Conservation (phyloP, 2,329 filamentous ascomycete species). For the Talaromyces sp. region DNA sequence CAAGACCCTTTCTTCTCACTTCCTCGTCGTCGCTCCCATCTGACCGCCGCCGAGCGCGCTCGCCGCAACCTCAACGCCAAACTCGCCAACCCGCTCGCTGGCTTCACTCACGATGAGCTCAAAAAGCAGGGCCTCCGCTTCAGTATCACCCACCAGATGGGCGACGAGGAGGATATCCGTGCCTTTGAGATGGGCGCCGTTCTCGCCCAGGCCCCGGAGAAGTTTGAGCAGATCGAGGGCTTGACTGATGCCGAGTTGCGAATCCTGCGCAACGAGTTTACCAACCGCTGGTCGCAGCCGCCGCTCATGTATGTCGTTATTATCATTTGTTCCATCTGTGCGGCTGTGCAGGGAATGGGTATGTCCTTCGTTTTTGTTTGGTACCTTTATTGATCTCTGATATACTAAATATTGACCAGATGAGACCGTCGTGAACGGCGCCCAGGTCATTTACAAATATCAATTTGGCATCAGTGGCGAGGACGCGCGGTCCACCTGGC, state of each 20-base stretch:
- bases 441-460: slow-evolving; percentile 58
- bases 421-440: slow-evolving; percentile 65
- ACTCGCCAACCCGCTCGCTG: slow-evolving; percentile 50
- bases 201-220: slow-evolving; percentile 50
- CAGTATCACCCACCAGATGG: slow-evolving; percentile 51
- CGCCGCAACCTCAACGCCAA: slow-evolving; percentile 43
- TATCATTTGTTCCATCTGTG: slow-evolving; percentile 60
- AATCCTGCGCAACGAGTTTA: slow-evolving; percentile 55
- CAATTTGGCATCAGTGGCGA: slow-evolving; percentile 55
- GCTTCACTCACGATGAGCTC: slow-evolving; percentile 47
- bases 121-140: slow-evolving; percentile 54
- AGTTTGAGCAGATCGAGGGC: slow-evolving; percentile 46
- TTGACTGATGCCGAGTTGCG: slow-evolving; percentile 55
- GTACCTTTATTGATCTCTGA: not conserved
- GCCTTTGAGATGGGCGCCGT: slow-evolving; percentile 57
- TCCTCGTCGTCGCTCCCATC: slow-evolving; percentile 17
- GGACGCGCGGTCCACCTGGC: slow-evolving; percentile 50
- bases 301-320: slow-evolving; percentile 61
- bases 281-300: slow-evolving; percentile 65
- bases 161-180: slow-evolving; percentile 51
- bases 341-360: slow-evolving; percentile 66
- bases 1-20: slow-evolving; percentile 11
- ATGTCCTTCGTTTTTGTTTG: slow-evolving; percentile 15
- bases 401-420: slow-evolving; percentile 35
- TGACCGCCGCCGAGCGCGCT: slow-evolving; percentile 34